Percentiles rank a stretch among this genome's conserved stretches.
phyloP scores from a whole-genome alignment of 2,329 filamentous ascomycete species.

The Ophiosphaerella korrae region DNA sequence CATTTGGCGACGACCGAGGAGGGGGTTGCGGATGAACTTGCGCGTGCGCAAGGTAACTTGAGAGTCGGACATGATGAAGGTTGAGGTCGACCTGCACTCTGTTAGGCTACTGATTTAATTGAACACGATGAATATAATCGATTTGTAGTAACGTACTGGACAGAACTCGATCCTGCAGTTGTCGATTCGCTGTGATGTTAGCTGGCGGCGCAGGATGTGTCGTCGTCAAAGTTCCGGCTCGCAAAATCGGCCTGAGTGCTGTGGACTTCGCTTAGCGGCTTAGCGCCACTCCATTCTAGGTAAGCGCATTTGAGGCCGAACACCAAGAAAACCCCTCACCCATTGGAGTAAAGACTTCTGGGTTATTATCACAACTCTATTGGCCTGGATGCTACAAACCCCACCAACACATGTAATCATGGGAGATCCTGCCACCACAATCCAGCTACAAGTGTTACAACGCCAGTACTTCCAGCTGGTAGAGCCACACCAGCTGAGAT shows the following conservation, averaged over 20 bases:
- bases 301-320: slow-evolving; percentile 18
- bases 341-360: neutral
- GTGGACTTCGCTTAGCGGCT: neutral
- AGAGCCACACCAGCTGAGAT: slow-evolving; percentile 64
- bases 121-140: slow-evolving; percentile 7
- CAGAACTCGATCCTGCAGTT: slow-evolving; percentile 43
- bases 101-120: slow-evolving; percentile 20
- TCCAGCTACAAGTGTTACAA: slow-evolving; percentile 56
- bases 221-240: slow-evolving; percentile 29
- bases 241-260: slow-evolving; percentile 6
- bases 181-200: slow-evolving; percentile 36
- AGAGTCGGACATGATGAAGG: slow-evolving; percentile 79
- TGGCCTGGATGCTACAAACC: neutral
- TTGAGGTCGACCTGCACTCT: slow-evolving; percentile 37
- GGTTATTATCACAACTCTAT: too few species aligned
- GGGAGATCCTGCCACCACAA: slow-evolving; percentile 12
- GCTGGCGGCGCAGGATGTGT: slow-evolving; percentile 37
- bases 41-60: slow-evolving; percentile 76
- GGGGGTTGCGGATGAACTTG: slow-evolving; percentile 99
- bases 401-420: slow-evolving; percentile 8
- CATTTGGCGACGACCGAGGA: slow-evolving; percentile 99
- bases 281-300: slow-evolving; percentile 24
- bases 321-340: neutral
- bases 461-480: slow-evolving; percentile 81
- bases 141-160: slow-evolving; percentile 35